Percentiles rank a stretch among this genome's conserved stretches.
Conservation (phyloP, 2,329 filamentous ascomycete genomes). For the Scedosporium minutisporum region DNA sequence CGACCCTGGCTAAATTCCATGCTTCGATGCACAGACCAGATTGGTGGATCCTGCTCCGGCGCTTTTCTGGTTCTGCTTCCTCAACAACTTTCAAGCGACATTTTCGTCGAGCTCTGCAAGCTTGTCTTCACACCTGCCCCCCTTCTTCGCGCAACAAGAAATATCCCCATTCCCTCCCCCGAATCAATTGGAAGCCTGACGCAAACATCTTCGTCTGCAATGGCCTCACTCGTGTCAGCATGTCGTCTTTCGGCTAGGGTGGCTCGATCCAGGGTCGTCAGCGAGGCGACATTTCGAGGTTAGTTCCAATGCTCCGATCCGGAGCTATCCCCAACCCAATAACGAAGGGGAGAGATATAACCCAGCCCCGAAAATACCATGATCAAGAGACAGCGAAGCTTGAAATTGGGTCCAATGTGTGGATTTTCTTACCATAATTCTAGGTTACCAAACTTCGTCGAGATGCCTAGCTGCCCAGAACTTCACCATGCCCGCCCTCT, state of each 20-base stretch:
- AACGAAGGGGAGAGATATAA: background rate
- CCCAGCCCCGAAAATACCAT: no score
- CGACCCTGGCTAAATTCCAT: background rate
- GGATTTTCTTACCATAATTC: slow-evolving; percentile 2
- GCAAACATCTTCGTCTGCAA: slow-evolving; percentile 19
- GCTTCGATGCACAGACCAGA: background rate
- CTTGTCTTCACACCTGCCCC: background rate
- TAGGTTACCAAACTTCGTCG: slow-evolving; percentile 57
- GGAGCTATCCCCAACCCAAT: background rate
- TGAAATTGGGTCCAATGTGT: slow-evolving; percentile 2
- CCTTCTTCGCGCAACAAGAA: background rate
- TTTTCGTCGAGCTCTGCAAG: slow-evolving; percentile 1
- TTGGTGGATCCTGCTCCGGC: background rate
- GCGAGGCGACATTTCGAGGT: slow-evolving; percentile 50
- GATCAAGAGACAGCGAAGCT: background rate
- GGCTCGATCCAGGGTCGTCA: slow-evolving; percentile 41
- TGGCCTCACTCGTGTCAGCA: slow-evolving; percentile 58
- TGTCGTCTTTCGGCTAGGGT: slow-evolving; percentile 55
- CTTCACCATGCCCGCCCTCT: slow-evolving; percentile 85
- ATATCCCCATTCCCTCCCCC: background rate
- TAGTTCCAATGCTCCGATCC: slow-evolving; percentile 18
- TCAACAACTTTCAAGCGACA: slow-evolving; percentile 5
- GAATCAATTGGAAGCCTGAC: background rate
- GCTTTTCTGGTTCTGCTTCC: background rate
- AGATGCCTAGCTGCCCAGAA: slow-evolving; percentile 66